These are phyloP conservation scores for Apiotrichum veenhuisii DNA, from an alignment of 1,284 basidiomycete species.

Conservation along the genomic window DNA sequence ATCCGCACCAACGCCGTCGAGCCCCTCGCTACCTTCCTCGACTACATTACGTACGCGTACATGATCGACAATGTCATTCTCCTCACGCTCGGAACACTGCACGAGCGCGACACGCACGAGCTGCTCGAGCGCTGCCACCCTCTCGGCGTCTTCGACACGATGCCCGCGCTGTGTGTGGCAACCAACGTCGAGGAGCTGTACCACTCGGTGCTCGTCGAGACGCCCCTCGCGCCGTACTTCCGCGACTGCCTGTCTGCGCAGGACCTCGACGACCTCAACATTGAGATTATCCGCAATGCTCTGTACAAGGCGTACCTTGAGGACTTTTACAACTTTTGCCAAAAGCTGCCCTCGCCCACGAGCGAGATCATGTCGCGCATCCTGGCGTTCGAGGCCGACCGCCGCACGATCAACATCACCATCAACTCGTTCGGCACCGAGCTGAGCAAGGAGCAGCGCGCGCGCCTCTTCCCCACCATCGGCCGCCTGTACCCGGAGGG, in stretches of 20 bases:
- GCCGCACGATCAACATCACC: slow-evolving; percentile 95
- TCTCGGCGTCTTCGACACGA: slow-evolving; percentile 93
- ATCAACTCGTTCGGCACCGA: slow-evolving; percentile 98
- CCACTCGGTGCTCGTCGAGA: slow-evolving; percentile 94
- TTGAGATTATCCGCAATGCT: slow-evolving; percentile 99
- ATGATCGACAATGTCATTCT: slow-evolving; percentile 99
- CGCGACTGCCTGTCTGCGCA: slow-evolving; percentile 89
- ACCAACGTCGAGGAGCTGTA: slow-evolving; percentile 99
- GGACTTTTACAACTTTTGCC: slow-evolving; percentile 86
- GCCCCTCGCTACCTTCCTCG: slow-evolving; percentile 87
- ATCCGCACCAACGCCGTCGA: slow-evolving; percentile 85
- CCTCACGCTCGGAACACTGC: slow-evolving; percentile 94
- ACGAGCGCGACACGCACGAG: slow-evolving; percentile 96
- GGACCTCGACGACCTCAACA: slow-evolving; percentile 97
- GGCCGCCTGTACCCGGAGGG: slow-evolving; percentile 93
- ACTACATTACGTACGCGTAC: slow-evolving; percentile 96
- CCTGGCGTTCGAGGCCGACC: slow-evolving; percentile 93
- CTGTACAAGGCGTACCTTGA: slow-evolving; percentile 99
- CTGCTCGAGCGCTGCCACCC: slow-evolving; percentile 95
- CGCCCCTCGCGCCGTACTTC: slow-evolving; percentile 96
- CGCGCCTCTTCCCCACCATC: slow-evolving; percentile 90
- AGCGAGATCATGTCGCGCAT: slow-evolving; percentile 84
- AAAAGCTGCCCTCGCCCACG: slow-evolving; percentile 76
- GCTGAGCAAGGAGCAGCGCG: slow-evolving; percentile 90
- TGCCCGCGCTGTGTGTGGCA: slow-evolving; percentile 98